Base-by-base conservation (phyloP, 75 land plant genomes). In the Larix kaempferi region DNA sequence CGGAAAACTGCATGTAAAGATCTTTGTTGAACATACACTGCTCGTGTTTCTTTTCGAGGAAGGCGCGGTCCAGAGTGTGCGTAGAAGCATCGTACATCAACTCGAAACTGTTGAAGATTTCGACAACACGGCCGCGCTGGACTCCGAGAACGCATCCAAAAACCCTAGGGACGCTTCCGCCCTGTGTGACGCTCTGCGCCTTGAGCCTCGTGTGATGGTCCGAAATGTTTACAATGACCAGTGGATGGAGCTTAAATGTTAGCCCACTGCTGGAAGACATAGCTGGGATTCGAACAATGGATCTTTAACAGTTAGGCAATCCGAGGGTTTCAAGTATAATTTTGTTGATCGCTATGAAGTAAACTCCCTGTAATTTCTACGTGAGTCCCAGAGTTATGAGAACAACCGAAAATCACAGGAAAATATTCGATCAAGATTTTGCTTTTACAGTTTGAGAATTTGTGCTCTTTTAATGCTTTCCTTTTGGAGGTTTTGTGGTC, bases 21-120 rank as follows among this genome's bases (percentile, higher is more conserved):
- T 49, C 54, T 49, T 49, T 10, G 10, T 49, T 10, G 54, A 37
- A 33, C 80, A 62, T 58, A 95, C 98, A 97, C 60, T 93, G 96
- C 79, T 95, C 98, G 80, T 87, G 93, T 80, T 96, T 96, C 73
- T 88, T 92, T 75, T 85, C 86, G 72, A 96, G 93, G 79, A 94
- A 96, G 59, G 84, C 27, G 44, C 99, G 95, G 80, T 96, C 95
- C 52, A 96, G 85, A 74, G 88, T 64, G 25, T 88, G 80, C 14
- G 91, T 80, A 12, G 39, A 37, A 25, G 91, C 82, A 63, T 97
- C 98, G 56, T 76, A 86, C 44, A 86, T 84, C 73, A 95, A 91
- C 86, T 97, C 99, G 79, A 97, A 97, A 79, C 99, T 96, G 87
- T 94, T 97, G 79, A 97, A 97, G 78, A 97, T 92, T 91, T 97